These are phyloP conservation scores for Grosmannia huntii DNA, from an alignment of 2,329 filamentous ascomycete genomes.

Conservation along the genomic window DNA sequence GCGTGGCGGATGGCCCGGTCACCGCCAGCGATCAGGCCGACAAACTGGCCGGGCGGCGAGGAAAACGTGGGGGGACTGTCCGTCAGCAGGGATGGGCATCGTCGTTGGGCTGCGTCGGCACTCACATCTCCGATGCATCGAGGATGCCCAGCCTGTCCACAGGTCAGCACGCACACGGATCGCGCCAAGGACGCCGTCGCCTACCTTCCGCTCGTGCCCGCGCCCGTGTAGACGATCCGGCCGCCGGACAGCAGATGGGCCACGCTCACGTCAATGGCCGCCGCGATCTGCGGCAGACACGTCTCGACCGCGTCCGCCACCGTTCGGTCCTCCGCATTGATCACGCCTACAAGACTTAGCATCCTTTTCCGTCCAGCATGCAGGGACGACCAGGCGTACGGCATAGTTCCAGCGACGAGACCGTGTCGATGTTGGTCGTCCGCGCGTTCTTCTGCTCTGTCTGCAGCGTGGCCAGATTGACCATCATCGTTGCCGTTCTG, in stretches of 20 bases:
- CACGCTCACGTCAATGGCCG: slow-evolving; percentile 20
- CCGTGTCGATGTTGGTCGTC: slow-evolving; percentile 21
- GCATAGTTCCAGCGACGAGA: slow-evolving; percentile 25
- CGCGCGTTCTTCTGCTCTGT: slow-evolving; percentile 24
- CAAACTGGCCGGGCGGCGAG: slow-evolving; percentile 24
- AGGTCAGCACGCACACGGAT: not conserved
- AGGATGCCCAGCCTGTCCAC: slow-evolving; percentile 12
- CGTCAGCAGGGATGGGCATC: no score
- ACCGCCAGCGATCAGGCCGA: slow-evolving; percentile 28
- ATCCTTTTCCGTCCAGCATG: not conserved
- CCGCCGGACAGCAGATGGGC: slow-evolving; percentile 20
- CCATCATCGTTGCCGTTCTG: not conserved
- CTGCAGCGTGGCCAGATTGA: slow-evolving; percentile 15
- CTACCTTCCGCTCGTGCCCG: slow-evolving; percentile 30
- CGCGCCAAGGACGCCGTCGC: not conserved
- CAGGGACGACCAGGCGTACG: not conserved
- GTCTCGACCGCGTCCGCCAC: slow-evolving; percentile 19
- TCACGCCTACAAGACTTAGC: slow-evolving; percentile 1
- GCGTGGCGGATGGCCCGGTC: slow-evolving; percentile 26
- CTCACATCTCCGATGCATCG: slow-evolving; percentile 26
- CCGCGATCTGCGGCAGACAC: slow-evolving; percentile 21
- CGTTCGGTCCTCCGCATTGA: slow-evolving; percentile 23
- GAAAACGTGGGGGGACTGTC: slow-evolving; percentile 24
- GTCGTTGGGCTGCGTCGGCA: not conserved
- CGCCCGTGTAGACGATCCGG: slow-evolving; percentile 25